Evolutionary conservation across 176 grass and related monocot species (phyloP).

Genomic region (Bonia amplexicaulis): DNA sequence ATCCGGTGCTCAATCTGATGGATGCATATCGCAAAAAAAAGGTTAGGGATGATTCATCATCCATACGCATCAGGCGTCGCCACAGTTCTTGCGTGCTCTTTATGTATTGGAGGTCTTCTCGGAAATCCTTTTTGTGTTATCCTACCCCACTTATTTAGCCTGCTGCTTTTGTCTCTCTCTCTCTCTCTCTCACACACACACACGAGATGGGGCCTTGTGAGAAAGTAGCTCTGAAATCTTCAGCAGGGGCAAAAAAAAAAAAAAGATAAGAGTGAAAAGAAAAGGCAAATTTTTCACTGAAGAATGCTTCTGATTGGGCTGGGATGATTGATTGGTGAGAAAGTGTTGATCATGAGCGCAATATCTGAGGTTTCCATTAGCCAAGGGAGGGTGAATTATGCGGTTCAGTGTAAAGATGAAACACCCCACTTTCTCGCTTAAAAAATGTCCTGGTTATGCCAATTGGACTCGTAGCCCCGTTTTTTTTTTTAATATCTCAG

Average conservation of each 20-base stretch:
- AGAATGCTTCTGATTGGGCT: background rate
- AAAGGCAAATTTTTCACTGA: background rate
- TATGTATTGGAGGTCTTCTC: constrained; percentile 17
- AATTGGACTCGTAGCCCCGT: background rate
- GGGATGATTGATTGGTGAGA: constrained; percentile 21
- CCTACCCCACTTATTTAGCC: background rate
- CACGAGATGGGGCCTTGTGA: background rate
- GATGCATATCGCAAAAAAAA: constrained; percentile 5
- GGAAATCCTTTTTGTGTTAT: background rate
- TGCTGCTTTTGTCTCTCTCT: background rate
- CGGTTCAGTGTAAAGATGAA: constrained; percentile 8
- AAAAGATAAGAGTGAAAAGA: background rate
- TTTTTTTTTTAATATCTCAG: background rate
- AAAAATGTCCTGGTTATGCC: background rate
- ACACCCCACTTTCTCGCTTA: background rate
- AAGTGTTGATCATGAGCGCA: constrained; percentile 25
- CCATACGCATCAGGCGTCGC: background rate
- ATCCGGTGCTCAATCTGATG: background rate
- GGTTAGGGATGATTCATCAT: constrained; percentile 28
- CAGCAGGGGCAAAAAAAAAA: background rate
- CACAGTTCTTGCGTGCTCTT: background rate
- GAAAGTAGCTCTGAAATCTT: background rate
- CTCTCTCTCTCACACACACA: background rate
- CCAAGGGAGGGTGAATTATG: background rate
- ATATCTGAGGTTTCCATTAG: background rate